Percentiles rank a stretch among this genome's conserved stretches.
These are phyloP conservation scores for Hebeloma cylindrosporum DNA, from an alignment of 768 basidiomycete species.

Conservation along the genomic window DNA sequence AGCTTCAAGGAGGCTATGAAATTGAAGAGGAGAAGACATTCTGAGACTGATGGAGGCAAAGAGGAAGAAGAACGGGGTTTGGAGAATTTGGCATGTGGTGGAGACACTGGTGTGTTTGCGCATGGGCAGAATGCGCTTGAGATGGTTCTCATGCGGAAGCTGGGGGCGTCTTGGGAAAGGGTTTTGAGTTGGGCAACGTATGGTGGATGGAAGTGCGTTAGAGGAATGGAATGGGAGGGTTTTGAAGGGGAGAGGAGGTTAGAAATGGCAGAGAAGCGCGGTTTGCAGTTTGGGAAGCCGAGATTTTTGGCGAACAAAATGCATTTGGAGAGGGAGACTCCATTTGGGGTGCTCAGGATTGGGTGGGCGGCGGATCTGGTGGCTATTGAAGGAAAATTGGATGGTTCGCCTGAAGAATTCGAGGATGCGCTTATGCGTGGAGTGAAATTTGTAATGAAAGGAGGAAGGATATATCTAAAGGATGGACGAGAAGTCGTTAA, in stretches of 20 bases:
- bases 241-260: conserved; percentile 19
- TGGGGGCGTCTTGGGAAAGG: conserved; percentile 52
- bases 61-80: conserved; percentile 26
- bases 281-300: too few relatives aligned
- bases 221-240: conserved; percentile 47
- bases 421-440: conserved; percentile 44
- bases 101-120: conserved; percentile 63
- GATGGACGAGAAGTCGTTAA: conserved; percentile 13
- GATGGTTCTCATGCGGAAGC: conserved; percentile 56
- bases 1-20: conserved; percentile 48
- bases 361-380: conserved; percentile 58
- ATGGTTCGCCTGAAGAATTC: conserved; percentile 36
- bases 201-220: conserved; percentile 57
- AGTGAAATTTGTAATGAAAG: conserved; percentile 61
- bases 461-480: conserved; percentile 35
- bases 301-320: too few relatives aligned
- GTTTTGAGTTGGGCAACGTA: conserved; percentile 61
- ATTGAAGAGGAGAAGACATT: neutral
- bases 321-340: conserved; percentile 50
- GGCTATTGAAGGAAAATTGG: conserved; percentile 37
- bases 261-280: too few relatives aligned
- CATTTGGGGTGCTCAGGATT: conserved; percentile 51
- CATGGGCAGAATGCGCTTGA: conserved; percentile 63
- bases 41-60: conserved; percentile 4
- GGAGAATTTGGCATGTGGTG: conserved; percentile 57